Evolutionary conservation across 176 grass and related monocot species (phyloP).

Genomic region (Hyparrhenia diplandra): DNA sequence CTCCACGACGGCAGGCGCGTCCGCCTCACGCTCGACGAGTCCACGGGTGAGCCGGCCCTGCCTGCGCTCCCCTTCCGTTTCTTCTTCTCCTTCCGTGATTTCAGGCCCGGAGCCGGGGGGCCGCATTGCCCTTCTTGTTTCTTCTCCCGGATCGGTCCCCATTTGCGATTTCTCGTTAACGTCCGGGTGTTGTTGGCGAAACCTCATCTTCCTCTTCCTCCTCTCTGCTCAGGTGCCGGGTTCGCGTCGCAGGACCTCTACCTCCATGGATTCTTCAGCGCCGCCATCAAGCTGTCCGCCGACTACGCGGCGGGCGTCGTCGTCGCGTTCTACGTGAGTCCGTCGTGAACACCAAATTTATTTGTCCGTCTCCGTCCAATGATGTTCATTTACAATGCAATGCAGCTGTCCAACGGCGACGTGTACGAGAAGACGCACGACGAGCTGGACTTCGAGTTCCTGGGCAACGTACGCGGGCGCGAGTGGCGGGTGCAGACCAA

Average conservation of each 20-base stretch:
- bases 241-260: conserved; percentile 80
- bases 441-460: conserved; percentile 97
- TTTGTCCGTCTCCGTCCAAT: neutral
- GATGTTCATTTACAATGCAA: neutral
- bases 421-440: conserved; percentile 81
- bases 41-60: conserved; percentile 55
- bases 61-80: neutral
- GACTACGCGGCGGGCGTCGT: conserved; percentile 85
- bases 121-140: conserved; percentile 27
- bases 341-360: neutral
- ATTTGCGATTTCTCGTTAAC: neutral
- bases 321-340: conserved; percentile 63
- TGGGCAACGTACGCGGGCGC: no score
- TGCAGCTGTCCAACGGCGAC: conserved; percentile 88
- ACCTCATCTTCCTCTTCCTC: neutral
- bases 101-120: neutral
- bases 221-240: conserved; percentile 55
- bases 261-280: conserved; percentile 90
- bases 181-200: neutral
- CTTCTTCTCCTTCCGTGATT: neutral
- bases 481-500: conserved; percentile 88
- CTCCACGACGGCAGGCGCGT: conserved; percentile 52
- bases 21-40: conserved; percentile 70
- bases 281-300: conserved; percentile 74
- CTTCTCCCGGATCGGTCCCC: neutral